These are phyloP conservation scores for Leptoxyphium fumago DNA, from an alignment of 2,329 filamentous ascomycete genomes.

Conservation along the genomic window DNA sequence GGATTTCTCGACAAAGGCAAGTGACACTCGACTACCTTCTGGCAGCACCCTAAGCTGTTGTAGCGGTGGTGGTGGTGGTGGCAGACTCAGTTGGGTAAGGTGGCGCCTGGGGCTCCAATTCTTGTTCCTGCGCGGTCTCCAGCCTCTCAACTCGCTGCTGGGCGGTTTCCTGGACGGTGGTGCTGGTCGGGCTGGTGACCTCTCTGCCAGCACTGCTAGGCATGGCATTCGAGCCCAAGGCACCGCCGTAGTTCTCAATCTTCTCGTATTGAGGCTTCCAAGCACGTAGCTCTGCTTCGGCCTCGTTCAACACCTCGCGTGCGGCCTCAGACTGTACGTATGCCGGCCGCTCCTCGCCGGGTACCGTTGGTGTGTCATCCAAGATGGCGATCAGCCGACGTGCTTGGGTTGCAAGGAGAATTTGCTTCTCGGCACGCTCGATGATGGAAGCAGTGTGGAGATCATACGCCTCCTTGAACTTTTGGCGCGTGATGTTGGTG, in stretches of 20 bases:
- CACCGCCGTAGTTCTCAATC: constrained; percentile 34
- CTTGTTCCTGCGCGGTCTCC: background rate
- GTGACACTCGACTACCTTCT: no score
- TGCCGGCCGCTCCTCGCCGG: constrained; percentile 58
- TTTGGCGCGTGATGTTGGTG: constrained; percentile 88
- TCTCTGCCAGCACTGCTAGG: constrained; percentile 7
- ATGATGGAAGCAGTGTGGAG: constrained; percentile 80
- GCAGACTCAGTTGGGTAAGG: background rate
- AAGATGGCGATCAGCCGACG: constrained; percentile 71
- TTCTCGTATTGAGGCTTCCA: constrained; percentile 50
- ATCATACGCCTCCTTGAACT: constrained; percentile 89
- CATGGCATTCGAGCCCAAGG: constrained; percentile 35
- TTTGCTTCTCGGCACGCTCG: constrained; percentile 92
- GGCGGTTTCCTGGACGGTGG: background rate
- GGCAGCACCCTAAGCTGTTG: no score
- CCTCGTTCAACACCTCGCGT: constrained; percentile 78
- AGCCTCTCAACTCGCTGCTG: background rate
- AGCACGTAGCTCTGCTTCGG: constrained; percentile 69
- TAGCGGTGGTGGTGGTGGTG: background rate
- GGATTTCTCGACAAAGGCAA: no score
- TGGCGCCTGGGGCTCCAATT: background rate
- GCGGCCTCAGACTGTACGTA: constrained; percentile 56
- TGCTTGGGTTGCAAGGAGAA: constrained; percentile 82
- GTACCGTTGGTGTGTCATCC: constrained; percentile 79
- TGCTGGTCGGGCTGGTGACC: background rate